Base-by-base conservation (phyloP, 805 yeast species). In the Sugiyamaella valdiviana region DNA sequence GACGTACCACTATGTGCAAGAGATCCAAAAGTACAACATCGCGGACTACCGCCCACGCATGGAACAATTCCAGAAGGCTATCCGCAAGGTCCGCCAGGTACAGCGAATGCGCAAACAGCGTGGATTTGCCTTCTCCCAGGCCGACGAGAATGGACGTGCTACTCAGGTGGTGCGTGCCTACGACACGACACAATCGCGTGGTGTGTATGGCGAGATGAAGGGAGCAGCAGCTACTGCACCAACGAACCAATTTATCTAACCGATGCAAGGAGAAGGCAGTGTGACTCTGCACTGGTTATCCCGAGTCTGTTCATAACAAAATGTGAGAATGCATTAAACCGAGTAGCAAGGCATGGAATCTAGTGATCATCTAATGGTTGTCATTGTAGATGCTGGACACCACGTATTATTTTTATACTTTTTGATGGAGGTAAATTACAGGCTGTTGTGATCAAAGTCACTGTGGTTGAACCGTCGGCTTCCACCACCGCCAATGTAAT, bases 81-180 rank as follows among this genome's bases (percentile, higher is more conserved):
- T 93, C 49, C 77, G 98, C 62, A 93, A 89, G 63, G 98, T 93
- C 20, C 83, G 99, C 67, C 99, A 95, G 67, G 98, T 93, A 36
- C 96, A 91, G 66, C 78, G 99, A 66, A 91, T 93, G 86, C 85
- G 95, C 64, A 93, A 93, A 62, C 99, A 93, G 69, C 82, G 98
- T 68, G 99, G 99, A 5, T 93, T 87, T 73, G 99, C 99, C 1
- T 93, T 93, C 61, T 89, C 97, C 5, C 98, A 93, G 66, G 89
- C 85, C 42, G 96, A 88, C 54, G 96, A 86, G 63, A 95, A 95
- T 42, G 95, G 95, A 35, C 96, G 90, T 68, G 96, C 89, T 56
- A 46, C 50, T 12, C 82, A 82, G 62, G 78, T 93, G 52, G 83
- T 93, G 43, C 78, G 98, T 60, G 87, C 95, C 72, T 93, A 93